Percentiles rank a stretch among this genome's conserved stretches.
These are phyloP conservation scores for Chloropicon primus DNA, from an alignment of 139 green algal species.

Conservation along the genomic window DNA sequence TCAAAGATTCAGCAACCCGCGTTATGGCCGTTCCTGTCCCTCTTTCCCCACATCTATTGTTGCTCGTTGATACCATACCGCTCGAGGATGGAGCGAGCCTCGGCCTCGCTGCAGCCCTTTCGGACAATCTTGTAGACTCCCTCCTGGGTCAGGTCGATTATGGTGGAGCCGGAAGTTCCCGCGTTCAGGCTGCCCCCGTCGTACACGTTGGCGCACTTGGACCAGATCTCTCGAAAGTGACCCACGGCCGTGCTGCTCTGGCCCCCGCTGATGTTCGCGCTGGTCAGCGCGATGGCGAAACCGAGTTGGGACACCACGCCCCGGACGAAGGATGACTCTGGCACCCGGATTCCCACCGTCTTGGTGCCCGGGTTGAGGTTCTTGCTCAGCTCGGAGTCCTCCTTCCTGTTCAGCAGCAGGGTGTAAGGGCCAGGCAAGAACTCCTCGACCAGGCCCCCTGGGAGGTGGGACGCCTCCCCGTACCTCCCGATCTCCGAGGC, in stretches of 20 bases:
- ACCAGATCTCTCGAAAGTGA: conserved; percentile 52
- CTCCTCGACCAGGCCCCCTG: conserved; percentile 13
- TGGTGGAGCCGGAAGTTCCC: conserved; percentile 37
- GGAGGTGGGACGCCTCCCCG: conserved; percentile 19
- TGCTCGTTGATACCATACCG: background rate
- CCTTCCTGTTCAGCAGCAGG: conserved; percentile 33
- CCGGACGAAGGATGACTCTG: conserved; percentile 37
- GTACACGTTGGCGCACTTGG: conserved; percentile 40
- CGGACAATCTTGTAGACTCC: conserved; percentile 29
- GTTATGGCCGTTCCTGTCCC: too few relatives aligned
- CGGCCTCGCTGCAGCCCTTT: conserved; percentile 12
- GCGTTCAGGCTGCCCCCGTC: conserved; percentile 29
- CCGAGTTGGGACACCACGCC: conserved; percentile 23
- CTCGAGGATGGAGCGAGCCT: background rate
- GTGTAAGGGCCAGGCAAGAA: conserved; percentile 60
- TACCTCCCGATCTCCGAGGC: conserved; percentile 27
- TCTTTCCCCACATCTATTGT: too few relatives aligned
- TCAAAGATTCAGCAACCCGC: too few relatives aligned
- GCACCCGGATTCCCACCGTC: conserved; percentile 43
- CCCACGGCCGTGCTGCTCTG: conserved; percentile 18
- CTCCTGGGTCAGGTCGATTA: conserved; percentile 41
- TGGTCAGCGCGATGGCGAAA: conserved; percentile 45
- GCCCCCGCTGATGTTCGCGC: conserved; percentile 44
- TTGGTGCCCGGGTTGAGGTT: conserved; percentile 30
- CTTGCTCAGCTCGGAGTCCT: conserved; percentile 24